A percentile compares a stretch with the other conserved stretches of the same genome.
These are phyloP conservation scores for Cladobotryum protrusum DNA, from an alignment of 2,329 filamentous ascomycete species.

Conservation along the genomic window DNA sequence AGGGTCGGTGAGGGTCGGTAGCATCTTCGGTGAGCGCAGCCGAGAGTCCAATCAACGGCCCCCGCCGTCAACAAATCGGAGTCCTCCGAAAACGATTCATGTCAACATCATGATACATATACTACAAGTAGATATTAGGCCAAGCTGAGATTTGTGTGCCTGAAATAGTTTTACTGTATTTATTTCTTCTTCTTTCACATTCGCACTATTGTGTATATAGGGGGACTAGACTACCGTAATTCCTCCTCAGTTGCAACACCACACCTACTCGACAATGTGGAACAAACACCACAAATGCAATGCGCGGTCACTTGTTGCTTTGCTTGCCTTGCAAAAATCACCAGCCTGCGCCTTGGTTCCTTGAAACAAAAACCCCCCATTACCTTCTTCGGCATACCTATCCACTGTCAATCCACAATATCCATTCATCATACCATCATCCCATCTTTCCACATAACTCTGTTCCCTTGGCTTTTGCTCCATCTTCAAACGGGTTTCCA, in stretches of 20 bases:
- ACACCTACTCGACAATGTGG: background rate
- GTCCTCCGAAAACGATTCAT: background rate
- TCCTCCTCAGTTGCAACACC: background rate
- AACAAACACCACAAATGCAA: background rate
- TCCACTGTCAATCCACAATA: constrained; percentile 1
- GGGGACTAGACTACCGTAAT: too few relatives aligned
- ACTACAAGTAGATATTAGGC: too few relatives aligned
- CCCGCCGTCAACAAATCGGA: background rate
- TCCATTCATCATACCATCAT: constrained; percentile 7
- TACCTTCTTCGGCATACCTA: constrained; percentile 2
- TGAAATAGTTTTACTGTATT: background rate
- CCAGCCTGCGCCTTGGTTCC: constrained; percentile 7
- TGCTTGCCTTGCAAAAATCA: constrained; percentile 6
- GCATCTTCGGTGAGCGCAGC: background rate
- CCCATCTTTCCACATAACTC: background rate
- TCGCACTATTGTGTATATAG: too few relatives aligned
- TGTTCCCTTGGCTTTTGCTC: too few relatives aligned
- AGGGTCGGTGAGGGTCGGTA: too few relatives aligned
- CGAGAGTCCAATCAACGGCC: background rate
- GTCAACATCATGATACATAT: too few relatives aligned
- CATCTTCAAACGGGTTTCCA: background rate
- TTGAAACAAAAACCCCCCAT: constrained; percentile 2
- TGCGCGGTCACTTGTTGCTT: constrained; percentile 1
- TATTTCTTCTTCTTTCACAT: background rate
- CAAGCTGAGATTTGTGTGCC: too few relatives aligned